A percentile compares a stretch with the other conserved stretches of the same genome.
phyloP scores from a whole-genome alignment of 345 rosid species.

The Cardamine occulta region DNA sequence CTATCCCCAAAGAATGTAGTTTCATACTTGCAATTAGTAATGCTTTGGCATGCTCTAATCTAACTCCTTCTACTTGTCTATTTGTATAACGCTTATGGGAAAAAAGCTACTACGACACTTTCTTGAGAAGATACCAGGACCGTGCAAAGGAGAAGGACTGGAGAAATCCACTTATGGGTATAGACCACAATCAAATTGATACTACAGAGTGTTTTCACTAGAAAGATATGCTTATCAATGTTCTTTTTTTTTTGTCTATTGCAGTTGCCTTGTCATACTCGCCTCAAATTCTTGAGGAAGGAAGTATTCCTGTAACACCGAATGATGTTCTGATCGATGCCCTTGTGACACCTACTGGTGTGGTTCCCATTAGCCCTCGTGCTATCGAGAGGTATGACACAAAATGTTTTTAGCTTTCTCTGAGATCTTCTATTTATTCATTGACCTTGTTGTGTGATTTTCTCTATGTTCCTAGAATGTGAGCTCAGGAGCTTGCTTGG shows the following conservation, averaged over 20 bases:
- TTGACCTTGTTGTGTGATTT: conserved; percentile 9
- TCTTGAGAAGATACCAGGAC: conserved; percentile 71
- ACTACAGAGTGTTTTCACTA: background rate
- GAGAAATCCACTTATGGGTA: conserved; percentile 79
- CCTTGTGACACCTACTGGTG: conserved; percentile 77
- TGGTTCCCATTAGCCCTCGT: conserved; percentile 58
- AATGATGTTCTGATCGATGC: conserved; percentile 74
- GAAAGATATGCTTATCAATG: conserved; percentile 12
- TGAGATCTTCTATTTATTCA: background rate
- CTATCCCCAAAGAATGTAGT: conserved; percentile 3
- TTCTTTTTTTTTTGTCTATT: conserved; percentile 8
- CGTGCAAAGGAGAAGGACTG: conserved; percentile 81
- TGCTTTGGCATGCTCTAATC: conserved; percentile 8
- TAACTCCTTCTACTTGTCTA: conserved; percentile 29
- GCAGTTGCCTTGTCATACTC: conserved; percentile 95
- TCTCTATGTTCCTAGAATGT: conserved; percentile 36
- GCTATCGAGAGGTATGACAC: conserved; percentile 65
- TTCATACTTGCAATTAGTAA: background rate
- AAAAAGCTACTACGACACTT: conserved; percentile 77
- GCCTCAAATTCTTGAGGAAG: conserved; percentile 76
- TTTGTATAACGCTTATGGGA: conserved; percentile 11
- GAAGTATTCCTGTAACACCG: conserved; percentile 62
- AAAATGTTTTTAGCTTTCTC: conserved; percentile 25
- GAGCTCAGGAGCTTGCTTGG: conserved; percentile 30
- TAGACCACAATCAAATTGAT: conserved; percentile 18